Evolutionary conservation across 768 basidiomycete genomes (phyloP).

Genomic region (Kwoniella europaea): DNA sequence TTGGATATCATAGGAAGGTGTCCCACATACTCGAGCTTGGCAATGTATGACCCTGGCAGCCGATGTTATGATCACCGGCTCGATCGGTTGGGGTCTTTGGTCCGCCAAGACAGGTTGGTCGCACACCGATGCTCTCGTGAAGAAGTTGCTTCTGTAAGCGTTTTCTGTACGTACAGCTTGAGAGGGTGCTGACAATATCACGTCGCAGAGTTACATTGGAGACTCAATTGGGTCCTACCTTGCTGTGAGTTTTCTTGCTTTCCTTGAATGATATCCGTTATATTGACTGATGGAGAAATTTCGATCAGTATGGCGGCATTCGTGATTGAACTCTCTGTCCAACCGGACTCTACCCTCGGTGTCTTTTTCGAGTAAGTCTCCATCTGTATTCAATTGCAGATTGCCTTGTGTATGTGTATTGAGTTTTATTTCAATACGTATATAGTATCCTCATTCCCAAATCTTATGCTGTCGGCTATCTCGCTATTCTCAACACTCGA

Average conservation of each 20-base stretch:
- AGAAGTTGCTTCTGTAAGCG: conserved; percentile 12
- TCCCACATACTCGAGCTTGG: conserved; percentile 3
- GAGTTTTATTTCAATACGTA: neutral
- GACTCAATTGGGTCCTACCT: conserved; percentile 18
- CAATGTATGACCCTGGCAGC: conserved; percentile 17
- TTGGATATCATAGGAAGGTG: neutral
- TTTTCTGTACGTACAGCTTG: neutral
- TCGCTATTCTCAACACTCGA: conserved; percentile 18
- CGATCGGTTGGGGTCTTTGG: conserved; percentile 34
- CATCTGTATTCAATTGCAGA: too few species aligned
- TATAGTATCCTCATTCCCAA: conserved; percentile 18
- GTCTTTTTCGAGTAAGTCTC: conserved; percentile 25
- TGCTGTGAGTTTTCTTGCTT: conserved; percentile 4
- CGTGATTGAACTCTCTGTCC: conserved; percentile 18
- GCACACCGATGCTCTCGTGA: conserved; percentile 33
- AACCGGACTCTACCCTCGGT: conserved; percentile 7
- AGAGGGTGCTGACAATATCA: neutral
- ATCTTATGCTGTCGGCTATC: conserved; percentile 17
- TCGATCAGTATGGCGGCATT: conserved; percentile 7
- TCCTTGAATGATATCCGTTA: neutral
- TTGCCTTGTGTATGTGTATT: neutral
- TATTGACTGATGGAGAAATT: neutral
- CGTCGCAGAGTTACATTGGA: conserved; percentile 11
- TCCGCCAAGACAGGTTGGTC: conserved; percentile 44
- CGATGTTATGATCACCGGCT: conserved; percentile 40